Base-by-base conservation (phyloP, 805 yeast genomes). In the Candida montana region DNA sequence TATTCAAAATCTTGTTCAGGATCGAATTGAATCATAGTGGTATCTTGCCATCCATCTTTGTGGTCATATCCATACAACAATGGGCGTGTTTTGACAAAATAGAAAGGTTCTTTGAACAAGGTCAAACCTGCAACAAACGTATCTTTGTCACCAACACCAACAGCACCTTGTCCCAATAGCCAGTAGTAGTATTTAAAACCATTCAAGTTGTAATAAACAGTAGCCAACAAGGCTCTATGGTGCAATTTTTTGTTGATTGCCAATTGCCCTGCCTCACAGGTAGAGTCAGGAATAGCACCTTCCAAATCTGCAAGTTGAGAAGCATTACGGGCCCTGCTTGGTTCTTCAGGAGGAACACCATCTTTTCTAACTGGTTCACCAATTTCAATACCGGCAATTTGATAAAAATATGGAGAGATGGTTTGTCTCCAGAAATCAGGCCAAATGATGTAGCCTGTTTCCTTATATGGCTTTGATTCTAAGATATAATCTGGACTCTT, bases 61-160 rank as follows among this genome's bases (percentile, higher is more conserved):
- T 54, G 55, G 16, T 50, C 46, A 26, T 56, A 54, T 17, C 60
- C 60, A 15, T 31, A 53, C 20, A 53, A 34, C 15, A 50, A 30
- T 12, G 59, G 59, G 24, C 59, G 53, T 19, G 55, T 52, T 30
- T 53, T 53, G 24, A 54, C 56, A 32, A 54, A 53, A 41, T 55
- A 55, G 35, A 41, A 54, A 12, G 47, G 42, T 24, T 51, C 57
- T 30, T 47, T 42, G 39, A 54, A 53, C 2, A 53, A 52, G 5
- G 57, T 53, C 27, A 54, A 31, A n/a, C 57, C 59, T 3, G 59
- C 58, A 65, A 52, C 74, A 54, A 83, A 82, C 0, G 90, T 81
- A 49, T 83, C 90, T 54, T 83, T 83, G 56, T 83, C 91, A 41
- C 90, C 90, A 58, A 82, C 83, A 15, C 90, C 91, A 2, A 87